These are phyloP conservation scores for Pyrenophora tritici-repentis DNA, from an alignment of 2,329 filamentous ascomycete species.

Conservation along the genomic window DNA sequence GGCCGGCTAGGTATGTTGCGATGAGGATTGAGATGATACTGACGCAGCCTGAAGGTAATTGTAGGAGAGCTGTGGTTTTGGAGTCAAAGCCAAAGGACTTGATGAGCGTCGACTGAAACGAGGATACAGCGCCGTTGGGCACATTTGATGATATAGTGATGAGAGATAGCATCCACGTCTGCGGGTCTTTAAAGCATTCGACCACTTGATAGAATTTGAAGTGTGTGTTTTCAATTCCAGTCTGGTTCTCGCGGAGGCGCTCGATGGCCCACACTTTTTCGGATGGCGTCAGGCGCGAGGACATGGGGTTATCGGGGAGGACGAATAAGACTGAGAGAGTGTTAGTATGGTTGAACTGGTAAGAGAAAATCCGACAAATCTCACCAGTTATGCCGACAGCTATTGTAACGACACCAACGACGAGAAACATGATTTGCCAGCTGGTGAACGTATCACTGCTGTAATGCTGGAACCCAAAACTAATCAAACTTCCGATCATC, in stretches of 20 bases:
- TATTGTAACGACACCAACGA: slow-evolving; percentile 53
- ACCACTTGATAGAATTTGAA: slow-evolving; percentile 53
- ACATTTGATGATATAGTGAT: slow-evolving; percentile 37
- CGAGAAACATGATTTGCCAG: slow-evolving; percentile 70
- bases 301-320: slow-evolving; percentile 56
- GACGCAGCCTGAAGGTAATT: slow-evolving; percentile 32
- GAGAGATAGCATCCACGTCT: slow-evolving; percentile 44
- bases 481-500: slow-evolving; percentile 61
- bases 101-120: slow-evolving; percentile 36
- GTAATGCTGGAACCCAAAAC: slow-evolving; percentile 63
- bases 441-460: slow-evolving; percentile 57
- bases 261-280: slow-evolving; percentile 42
- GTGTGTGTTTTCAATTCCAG: slow-evolving; percentile 56
- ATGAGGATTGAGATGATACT: slow-evolving; percentile 29
- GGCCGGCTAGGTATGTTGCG: slow-evolving; percentile 30
- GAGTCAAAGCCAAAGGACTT: slow-evolving; percentile 47
- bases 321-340: slow-evolving; percentile 53
- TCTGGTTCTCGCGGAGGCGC: slow-evolving; percentile 53
- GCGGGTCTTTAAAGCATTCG: slow-evolving; percentile 54
- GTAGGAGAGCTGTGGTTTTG: slow-evolving; percentile 37
- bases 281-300: slow-evolving; percentile 21
- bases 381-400: slow-evolving; percentile 34
- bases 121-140: slow-evolving; percentile 48
- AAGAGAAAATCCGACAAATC: no score
- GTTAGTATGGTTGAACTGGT: background rate